These are phyloP conservation scores for Stagonosporopsis chrysanthemi DNA, from an alignment of 2,329 filamentous ascomycete genomes.

Conservation along the genomic window DNA sequence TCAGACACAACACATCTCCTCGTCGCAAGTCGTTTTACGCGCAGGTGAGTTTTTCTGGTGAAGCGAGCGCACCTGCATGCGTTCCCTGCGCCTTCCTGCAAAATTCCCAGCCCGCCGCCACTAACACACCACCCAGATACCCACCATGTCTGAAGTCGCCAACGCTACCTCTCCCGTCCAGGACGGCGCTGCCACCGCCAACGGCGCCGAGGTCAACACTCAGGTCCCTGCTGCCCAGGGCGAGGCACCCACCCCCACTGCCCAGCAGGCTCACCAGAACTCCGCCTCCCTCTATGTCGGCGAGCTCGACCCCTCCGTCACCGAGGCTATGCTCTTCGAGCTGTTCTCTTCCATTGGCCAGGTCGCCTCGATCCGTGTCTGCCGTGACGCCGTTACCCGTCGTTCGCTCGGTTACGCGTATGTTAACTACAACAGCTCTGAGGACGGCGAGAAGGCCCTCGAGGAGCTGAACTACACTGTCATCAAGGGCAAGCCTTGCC, in stretches of 20 bases:
- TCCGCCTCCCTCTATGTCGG: conserved; percentile 98
- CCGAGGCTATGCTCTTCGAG: conserved; percentile 99
- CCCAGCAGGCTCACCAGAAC: conserved; percentile 81
- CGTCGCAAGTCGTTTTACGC: conserved; percentile 33
- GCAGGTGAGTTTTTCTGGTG: conserved; percentile 38
- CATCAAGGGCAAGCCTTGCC: conserved; percentile 98
- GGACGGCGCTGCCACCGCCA: conserved; percentile 76
- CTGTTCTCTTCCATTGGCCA: conserved; percentile 99
- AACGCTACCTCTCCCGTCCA: conserved; percentile 62
- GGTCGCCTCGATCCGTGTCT: conserved; percentile 98
- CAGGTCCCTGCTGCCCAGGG: conserved; percentile 70
- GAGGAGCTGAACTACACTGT: conserved; percentile 99
- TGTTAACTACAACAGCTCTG: conserved; percentile 99
- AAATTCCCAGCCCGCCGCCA: conserved; percentile 29
- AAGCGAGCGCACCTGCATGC: conserved; percentile 44
- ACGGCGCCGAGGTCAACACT: conserved; percentile 73
- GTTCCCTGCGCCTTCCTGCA: conserved; percentile 40
- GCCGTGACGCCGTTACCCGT: conserved; percentile 97
- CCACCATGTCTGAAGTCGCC: conserved; percentile 54
- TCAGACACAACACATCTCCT: conserved; percentile 30
- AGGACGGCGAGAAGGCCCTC: conserved; percentile 95
- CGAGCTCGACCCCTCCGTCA: conserved; percentile 96
- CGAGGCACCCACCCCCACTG: conserved; percentile 74
- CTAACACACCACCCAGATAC: conserved; percentile 38
- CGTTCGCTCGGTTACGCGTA: conserved; percentile 99